A percentile compares a stretch with the other conserved stretches of the same genome.
phyloP scores from a whole-genome alignment of 805 yeast species.

The Candida sithepensis region DNA sequence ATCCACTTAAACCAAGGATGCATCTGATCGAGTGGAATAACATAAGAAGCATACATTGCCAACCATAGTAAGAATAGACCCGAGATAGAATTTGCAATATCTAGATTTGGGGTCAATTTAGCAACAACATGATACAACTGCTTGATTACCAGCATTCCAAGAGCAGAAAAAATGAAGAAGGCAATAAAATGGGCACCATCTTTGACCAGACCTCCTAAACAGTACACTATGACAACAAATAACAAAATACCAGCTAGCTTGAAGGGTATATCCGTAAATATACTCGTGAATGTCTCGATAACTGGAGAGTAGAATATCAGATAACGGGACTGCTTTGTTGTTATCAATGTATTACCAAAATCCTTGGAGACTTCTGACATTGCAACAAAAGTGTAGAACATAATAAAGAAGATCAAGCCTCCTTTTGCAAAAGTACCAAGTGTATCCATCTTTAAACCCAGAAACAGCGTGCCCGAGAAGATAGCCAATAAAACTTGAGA shows the following conservation, averaged over 20 bases:
- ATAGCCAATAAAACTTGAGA: not conserved
- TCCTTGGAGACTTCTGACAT: slow-evolving; percentile 44
- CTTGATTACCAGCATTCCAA: slow-evolving; percentile 42
- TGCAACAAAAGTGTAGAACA: slow-evolving; percentile 49
- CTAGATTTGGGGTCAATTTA: slow-evolving; percentile 38
- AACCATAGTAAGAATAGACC: slow-evolving; percentile 42
- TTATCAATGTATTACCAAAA: slow-evolving; percentile 53
- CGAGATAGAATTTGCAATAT: slow-evolving; percentile 52
- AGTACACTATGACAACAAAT: slow-evolving; percentile 51
- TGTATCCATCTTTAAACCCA: slow-evolving; percentile 46
- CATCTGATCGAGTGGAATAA: slow-evolving; percentile 43
- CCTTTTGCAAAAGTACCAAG: slow-evolving; percentile 61
- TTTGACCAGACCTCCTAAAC: slow-evolving; percentile 45
- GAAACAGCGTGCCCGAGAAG: slow-evolving; percentile 35
- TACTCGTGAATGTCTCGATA: slow-evolving; percentile 64
- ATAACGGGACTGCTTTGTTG: slow-evolving; percentile 62
- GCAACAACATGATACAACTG: slow-evolving; percentile 51
- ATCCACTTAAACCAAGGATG: slow-evolving; percentile 65
- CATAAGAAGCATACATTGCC: slow-evolving; percentile 42
- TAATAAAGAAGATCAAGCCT: slow-evolving; percentile 57
- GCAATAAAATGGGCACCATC: slow-evolving; percentile 54
- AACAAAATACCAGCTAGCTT: slow-evolving; percentile 43
- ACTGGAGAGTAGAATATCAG: slow-evolving; percentile 73
- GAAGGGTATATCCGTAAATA: slow-evolving; percentile 60
- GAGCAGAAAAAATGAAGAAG: slow-evolving; percentile 41